Evolutionary conservation across 176 grass and related monocot genomes (phyloP), one percentile per base, ranked within the genome.

Genomic region (Stipa capillata): DNA sequence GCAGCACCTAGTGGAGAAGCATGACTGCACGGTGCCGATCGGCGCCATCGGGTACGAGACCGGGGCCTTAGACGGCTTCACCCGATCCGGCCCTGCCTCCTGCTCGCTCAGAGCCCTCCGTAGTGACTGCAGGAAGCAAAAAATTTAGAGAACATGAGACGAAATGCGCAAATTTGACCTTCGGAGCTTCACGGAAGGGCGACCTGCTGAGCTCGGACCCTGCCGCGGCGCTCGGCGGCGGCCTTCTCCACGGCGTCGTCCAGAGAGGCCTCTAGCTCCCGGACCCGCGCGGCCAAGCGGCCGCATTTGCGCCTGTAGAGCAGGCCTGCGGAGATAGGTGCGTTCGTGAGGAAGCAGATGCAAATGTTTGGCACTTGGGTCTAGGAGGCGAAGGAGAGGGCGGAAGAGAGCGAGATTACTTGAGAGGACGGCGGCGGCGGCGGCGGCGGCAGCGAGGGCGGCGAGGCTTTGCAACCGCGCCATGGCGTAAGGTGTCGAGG

Each of bases 1-100:
- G 7, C 58, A 58, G 72, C 68, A 98, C 95, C 95, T 94, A 32
- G 89, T 97, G 41, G 87, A 90, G 87, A 98, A 98, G 79, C 95
- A 98, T 36, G 95, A 98, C 59, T 79, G 77, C 41, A 90, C 92
- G 0, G 34, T 89, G 14, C 92, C 92, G 8, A 98, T 98, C 3
- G 95, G 78, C 33, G 72, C 62, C 92, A 94, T 94, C 17, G 92
- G 89, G 80, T 90, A 97, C 4, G 72, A 60, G 6, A 29, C 14
- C 21, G 75, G 21, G 3, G 59, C 64, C n/a, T 61, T 76, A 28
- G 5, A 39, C 49, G 47, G 62, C 48, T 28, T 86, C 25, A 16
- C 76, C 37, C 82, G 73, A 41, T 78, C 84, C 10, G 41, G 65
- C 18, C 28, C 29, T 17, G 41, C 15, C 67, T 69, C 88, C 33